Evolutionary conservation across 139 green algal species (phyloP).

Genomic region (Closterium sp.): DNA sequence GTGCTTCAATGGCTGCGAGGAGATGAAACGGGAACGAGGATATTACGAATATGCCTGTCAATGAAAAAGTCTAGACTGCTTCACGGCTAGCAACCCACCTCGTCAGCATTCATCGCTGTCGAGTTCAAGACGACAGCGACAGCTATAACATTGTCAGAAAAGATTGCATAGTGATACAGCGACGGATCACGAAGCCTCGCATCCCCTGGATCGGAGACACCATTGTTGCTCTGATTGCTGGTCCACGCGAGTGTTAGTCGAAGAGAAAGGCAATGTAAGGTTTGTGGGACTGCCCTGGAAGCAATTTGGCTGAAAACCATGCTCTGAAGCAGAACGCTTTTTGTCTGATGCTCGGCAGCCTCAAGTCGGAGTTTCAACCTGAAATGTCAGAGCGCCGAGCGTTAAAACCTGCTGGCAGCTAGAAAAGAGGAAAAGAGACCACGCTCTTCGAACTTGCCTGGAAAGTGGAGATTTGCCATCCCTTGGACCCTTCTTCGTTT

Average conservation of each 20-base stretch:
- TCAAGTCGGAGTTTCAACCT: constrained; percentile 15
- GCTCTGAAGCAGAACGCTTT: constrained; percentile 21
- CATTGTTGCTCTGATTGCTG: neutral
- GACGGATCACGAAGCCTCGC: constrained; percentile 1
- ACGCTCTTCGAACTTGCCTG: neutral
- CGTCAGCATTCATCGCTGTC: constrained; percentile 26
- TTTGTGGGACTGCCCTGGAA: constrained; percentile 21
- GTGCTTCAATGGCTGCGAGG: constrained; percentile 6
- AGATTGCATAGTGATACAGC: constrained; percentile 30
- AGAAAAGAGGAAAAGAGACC: neutral
- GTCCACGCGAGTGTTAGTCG: constrained; percentile 15
- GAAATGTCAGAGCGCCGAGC: neutral
- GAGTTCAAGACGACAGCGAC: constrained; percentile 20
- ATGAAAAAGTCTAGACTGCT: neutral
- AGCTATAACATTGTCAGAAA: constrained; percentile 40
- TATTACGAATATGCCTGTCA: neutral
- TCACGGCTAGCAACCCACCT: neutral
- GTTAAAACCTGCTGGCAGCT: neutral
- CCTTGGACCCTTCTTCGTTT: neutral
- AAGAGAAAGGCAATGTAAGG: constrained; percentile 36
- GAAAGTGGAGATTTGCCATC: neutral
- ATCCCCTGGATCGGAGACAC: neutral
- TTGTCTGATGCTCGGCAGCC: constrained; percentile 5
- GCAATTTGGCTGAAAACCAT: constrained; percentile 42
- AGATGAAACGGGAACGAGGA: neutral